Percentiles rank a stretch among this genome's conserved stretches.
These are phyloP conservation scores for Gymnopilus dilepis DNA, from an alignment of 768 basidiomycete genomes.

Conservation along the genomic window DNA sequence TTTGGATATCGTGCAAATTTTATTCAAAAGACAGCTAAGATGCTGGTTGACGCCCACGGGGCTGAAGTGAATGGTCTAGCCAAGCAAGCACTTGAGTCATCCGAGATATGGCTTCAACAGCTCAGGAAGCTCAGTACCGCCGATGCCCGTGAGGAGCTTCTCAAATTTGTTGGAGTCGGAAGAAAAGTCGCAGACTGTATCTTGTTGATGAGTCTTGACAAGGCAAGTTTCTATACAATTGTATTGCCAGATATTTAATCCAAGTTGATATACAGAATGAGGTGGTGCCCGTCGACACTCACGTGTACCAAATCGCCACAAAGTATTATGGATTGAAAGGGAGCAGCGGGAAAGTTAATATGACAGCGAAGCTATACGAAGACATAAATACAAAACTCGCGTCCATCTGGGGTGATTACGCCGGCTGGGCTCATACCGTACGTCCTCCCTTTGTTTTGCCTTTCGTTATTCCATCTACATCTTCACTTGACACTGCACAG, in stretches of 20 bases:
- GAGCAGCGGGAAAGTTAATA: slow-evolving; percentile 51
- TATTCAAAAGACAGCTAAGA: slow-evolving; percentile 82
- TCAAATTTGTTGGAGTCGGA: slow-evolving; percentile 90
- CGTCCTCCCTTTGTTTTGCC: neutral
- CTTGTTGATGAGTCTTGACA: slow-evolving; percentile 90
- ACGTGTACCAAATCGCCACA: slow-evolving; percentile 87
- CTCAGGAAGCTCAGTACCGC: slow-evolving; percentile 55
- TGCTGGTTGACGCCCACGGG: slow-evolving; percentile 66
- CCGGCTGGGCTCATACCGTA: slow-evolving; percentile 92
- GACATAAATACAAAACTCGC: slow-evolving; percentile 67
- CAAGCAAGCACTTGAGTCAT: slow-evolving; percentile 42
- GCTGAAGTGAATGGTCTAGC: slow-evolving; percentile 19
- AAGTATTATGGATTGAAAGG: slow-evolving; percentile 76
- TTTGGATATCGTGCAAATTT: slow-evolving; percentile 96
- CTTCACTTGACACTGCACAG: slow-evolving; percentile 37
- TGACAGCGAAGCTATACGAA: slow-evolving; percentile 82
- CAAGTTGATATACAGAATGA: slow-evolving; percentile 56
- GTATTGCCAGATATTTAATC: neutral
- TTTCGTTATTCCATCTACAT: too few species aligned
- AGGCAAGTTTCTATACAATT: slow-evolving; percentile 49
- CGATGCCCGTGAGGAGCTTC: slow-evolving; percentile 73
- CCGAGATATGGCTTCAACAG: slow-evolving; percentile 64
- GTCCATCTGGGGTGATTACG: slow-evolving; percentile 79
- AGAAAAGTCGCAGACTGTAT: slow-evolving; percentile 97
- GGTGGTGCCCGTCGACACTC: slow-evolving; percentile 94